These are phyloP conservation scores for Calonectria fujianensis DNA, from an alignment of 2,329 filamentous ascomycete genomes.

Conservation along the genomic window DNA sequence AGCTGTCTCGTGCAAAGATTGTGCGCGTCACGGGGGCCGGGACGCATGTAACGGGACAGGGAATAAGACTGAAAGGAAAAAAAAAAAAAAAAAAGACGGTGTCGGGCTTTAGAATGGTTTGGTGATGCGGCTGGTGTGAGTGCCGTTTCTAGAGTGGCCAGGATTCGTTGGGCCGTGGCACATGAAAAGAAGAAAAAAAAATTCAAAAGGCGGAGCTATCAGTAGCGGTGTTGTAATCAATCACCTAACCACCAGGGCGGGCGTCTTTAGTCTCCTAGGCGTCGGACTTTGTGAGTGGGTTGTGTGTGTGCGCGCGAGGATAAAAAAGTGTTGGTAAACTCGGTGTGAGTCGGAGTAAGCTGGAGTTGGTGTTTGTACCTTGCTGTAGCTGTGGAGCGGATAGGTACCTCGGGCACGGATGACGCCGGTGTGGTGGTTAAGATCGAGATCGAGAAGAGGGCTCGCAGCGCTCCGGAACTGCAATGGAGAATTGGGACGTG, in stretches of 20 bases:
- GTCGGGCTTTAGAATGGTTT: slow-evolving; percentile 36
- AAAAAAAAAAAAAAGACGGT: slow-evolving; percentile 52
- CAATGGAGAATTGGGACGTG: slow-evolving; percentile 18
- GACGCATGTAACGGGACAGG: slow-evolving; percentile 44
- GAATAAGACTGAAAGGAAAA: slow-evolving; percentile 30
- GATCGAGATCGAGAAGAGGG: slow-evolving; percentile 30
- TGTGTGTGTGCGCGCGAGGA: slow-evolving; percentile 28
- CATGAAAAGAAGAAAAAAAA: slow-evolving; percentile 45
- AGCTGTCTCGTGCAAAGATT: slow-evolving; percentile 44
- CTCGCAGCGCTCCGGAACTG: slow-evolving; percentile 23
- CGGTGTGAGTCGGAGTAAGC: slow-evolving; percentile 36
- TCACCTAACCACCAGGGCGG: slow-evolving; percentile 23
- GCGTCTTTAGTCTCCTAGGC: slow-evolving; percentile 25
- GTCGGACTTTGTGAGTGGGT: slow-evolving; percentile 23
- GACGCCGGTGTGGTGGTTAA: slow-evolving; percentile 4
- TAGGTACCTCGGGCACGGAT: slow-evolving; percentile 33
- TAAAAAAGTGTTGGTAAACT: slow-evolving; percentile 29
- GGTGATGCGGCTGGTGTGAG: slow-evolving; percentile 50
- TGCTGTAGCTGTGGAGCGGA: slow-evolving; percentile 22
- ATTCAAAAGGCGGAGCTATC: slow-evolving; percentile 40
- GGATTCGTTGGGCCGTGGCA: slow-evolving; percentile 45
- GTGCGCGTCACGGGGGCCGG: slow-evolving; percentile 51
- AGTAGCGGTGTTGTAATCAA: slow-evolving; percentile 39
- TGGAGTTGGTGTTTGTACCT: slow-evolving; percentile 31
- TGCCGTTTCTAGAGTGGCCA: slow-evolving; percentile 46